Evolutionary conservation across 495 filamentous ascomycete genomes (phyloP), one percentile per base, ranked within the genome.

Genomic region (Aspergillus affinis): DNA sequence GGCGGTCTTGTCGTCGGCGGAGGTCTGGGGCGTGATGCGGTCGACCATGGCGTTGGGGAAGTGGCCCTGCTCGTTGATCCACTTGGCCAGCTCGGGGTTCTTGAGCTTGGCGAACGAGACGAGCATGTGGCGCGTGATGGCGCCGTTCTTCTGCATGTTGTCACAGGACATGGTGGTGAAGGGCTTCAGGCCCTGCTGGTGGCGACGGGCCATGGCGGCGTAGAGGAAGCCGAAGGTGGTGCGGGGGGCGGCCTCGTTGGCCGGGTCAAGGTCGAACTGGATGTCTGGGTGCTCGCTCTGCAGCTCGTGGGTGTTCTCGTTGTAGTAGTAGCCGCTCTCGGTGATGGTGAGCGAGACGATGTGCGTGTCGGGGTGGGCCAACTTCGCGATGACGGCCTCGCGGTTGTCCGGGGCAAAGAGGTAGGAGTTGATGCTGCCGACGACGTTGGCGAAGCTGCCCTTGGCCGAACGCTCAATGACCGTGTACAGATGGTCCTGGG

Each of bases 41-140:
- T 81, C 78, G 50, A 81, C 78, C 78, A 81, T 81, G 62, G 76
- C 72, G 62, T 81, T 81, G 59, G 78, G 78, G 71, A 81, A 81
- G 58, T 64, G 66, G 48, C 69, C 77, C 29, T 76, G 51, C 50
- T 75, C 64, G 55, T 61, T 44, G 59, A 81, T 81, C 76, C 77
- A 81, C 47, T 72, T 55, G n/a, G 78, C 77, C 44, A 81, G 46
- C 20, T 72, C 65, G 9, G 78, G 75, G 67, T 78, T 67, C 18
- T 70, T 69, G 23, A 75, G 59, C 30, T 68, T 73, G 0, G 78
- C 75, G 57, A 81, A 81, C 3, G 76, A 78, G 51, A 69, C 64
- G 50, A 81, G 76, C 78, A 81, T 81, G 62, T 78, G 68, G 50
- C 78, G 76, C 4, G 75, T 75, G 69, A 81, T 79, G 59, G 76